Evolutionary conservation across 176 grass and related monocot species (phyloP).

Genomic region (Triticum aestivum): IWGSC_CS_RefSeq_v2.1 NC_057810.1:672805003-672805502

Average conservation of each 20-base stretch:
- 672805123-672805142: background rate
- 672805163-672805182: background rate
- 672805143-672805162: background rate
- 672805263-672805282: background rate
- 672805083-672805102: background rate
- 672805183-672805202: background rate
- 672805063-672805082: background rate
- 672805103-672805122: background rate
- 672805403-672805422: background rate
- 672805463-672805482: background rate
- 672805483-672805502: background rate
- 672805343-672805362: background rate
- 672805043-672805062: background rate
- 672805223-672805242: background rate
- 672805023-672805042: background rate
- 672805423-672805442: background rate
- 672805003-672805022: background rate
- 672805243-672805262: background rate
- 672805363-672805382: background rate
- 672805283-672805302: background rate
- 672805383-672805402: background rate
- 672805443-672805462: background rate
- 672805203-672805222: background rate
- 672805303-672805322: background rate
- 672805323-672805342: background rate